These are phyloP conservation scores for Fusarium veterinarium DNA, from an alignment of 2,329 filamentous ascomycete genomes.

Conservation along the genomic window DNA sequence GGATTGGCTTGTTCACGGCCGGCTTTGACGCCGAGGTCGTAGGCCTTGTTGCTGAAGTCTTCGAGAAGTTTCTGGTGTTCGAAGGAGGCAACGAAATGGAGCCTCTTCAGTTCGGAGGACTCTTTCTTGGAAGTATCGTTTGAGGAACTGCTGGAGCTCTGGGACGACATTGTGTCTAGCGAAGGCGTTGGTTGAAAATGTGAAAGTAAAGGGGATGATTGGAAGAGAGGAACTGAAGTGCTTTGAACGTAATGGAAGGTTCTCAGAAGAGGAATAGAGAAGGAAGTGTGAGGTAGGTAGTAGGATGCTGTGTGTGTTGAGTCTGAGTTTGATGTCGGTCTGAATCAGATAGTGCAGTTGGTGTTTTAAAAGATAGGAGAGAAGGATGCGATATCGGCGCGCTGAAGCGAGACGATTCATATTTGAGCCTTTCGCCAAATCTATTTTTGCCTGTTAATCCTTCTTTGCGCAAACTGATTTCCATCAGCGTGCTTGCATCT, in stretches of 20 bases:
- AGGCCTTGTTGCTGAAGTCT: background rate
- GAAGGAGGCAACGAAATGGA: background rate
- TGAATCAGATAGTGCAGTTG: background rate
- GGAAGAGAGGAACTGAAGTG: no score
- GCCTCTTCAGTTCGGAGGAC: background rate
- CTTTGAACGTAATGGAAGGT: no score
- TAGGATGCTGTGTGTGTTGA: accelerated
- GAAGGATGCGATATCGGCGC: accelerated
- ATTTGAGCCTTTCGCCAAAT: accelerated
- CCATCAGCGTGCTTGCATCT: accelerated
- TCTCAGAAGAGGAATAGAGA: accelerated
- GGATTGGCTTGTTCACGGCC: background rate
- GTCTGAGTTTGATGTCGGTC: accelerated
- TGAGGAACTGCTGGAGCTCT: background rate
- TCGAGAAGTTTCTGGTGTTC: background rate
- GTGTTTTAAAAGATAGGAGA: accelerated
- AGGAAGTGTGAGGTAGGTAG: background rate
- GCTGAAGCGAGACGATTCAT: accelerated
- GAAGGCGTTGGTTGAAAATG: no score
- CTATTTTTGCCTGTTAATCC: accelerated
- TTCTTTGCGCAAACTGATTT: background rate
- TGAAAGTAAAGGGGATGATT: no score
- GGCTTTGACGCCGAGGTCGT: background rate
- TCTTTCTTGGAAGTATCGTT: background rate
- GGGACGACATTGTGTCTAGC: background rate